Evolutionary conservation across 1,284 basidiomycete species (phyloP), one percentile per base, ranked within the genome.

Genomic region (Cutaneotrichosporon mucoides): DNA sequence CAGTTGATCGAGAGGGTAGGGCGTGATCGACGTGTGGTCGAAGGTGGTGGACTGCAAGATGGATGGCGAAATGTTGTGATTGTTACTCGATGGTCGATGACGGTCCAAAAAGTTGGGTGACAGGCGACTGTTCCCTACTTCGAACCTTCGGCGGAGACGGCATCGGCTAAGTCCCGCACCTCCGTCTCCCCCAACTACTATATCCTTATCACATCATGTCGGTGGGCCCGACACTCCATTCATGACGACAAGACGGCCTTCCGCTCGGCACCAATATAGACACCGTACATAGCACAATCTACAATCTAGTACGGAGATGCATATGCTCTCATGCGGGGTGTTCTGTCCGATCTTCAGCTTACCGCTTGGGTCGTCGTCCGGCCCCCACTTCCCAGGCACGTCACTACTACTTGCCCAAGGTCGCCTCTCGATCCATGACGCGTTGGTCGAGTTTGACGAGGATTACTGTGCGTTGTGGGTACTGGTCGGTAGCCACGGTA

Each of bases 361-460:
- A 24, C 24, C 36, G 12, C 12, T 48, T 11, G 33, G 33, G 24
- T 10, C 12, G 47, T n/a, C n/a, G n/a, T n/a, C 24, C 12, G 6
- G 6, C 7, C 24, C 38, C n/a, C n/a, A 24, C 24, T 24, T 24
- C n/a, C n/a, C 11, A 12, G 24, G 10, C 35, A 3, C 36, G 34
- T 10, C n/a, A 24, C 24, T 3, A 24, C 46, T 66, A 78, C 63
- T 76, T 77, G 48, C 71, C 72, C 70, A 92, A 76, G 13, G 88
- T 81, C 71, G 91, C 89, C 79, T 95, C 92, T 52, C 92, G 84
- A 68, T 93, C 90, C 73, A 95, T 82, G 50, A 94, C 91, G 57
- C 86, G 88, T 73, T 86, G 86, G 76, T 96, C 92, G 60, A 97
- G 82, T 79, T 97, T 97, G 80, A 97, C 94, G 51, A 97, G 83